These are phyloP conservation scores for Pleurotus platypus DNA, from an alignment of 768 basidiomycete species.

Conservation along the genomic window DNA sequence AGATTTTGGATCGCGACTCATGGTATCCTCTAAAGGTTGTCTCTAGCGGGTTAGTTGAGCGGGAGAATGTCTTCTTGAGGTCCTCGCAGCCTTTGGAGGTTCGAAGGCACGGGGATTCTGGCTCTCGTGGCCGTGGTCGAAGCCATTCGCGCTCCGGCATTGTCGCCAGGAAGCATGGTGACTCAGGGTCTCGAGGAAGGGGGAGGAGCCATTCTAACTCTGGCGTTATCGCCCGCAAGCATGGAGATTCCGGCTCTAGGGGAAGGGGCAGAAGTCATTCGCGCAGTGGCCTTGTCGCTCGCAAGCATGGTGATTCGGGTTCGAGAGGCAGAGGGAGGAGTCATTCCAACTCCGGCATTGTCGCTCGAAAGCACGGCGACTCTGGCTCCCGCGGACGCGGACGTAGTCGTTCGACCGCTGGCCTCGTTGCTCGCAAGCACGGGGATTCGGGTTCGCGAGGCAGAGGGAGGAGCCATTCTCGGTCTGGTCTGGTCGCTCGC, in stretches of 20 bases:
- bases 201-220: not conserved
- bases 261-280: not conserved
- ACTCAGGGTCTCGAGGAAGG: not conserved
- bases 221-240: not conserved
- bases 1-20: not conserved
- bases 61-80: not conserved
- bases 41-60: not conserved
- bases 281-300: not conserved
- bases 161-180: not conserved
- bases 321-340: not conserved
- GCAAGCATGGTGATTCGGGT: not conserved
- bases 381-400: not conserved
- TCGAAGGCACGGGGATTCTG: not conserved
- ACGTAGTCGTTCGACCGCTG: not conserved
- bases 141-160: slow-evolving; percentile 2
- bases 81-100: not conserved
- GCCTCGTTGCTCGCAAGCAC: not conserved
- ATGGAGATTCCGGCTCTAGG: not conserved
- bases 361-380: not conserved
- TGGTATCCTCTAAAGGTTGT: not conserved
- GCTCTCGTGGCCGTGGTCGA: not conserved
- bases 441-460: not conserved
- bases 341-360: not conserved
- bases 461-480: not conserved
- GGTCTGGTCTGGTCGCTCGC: not conserved